These are phyloP conservation scores for Phytophthora pini DNA, from an alignment of 352 stramenopile species.

Conservation along the genomic window DNA sequence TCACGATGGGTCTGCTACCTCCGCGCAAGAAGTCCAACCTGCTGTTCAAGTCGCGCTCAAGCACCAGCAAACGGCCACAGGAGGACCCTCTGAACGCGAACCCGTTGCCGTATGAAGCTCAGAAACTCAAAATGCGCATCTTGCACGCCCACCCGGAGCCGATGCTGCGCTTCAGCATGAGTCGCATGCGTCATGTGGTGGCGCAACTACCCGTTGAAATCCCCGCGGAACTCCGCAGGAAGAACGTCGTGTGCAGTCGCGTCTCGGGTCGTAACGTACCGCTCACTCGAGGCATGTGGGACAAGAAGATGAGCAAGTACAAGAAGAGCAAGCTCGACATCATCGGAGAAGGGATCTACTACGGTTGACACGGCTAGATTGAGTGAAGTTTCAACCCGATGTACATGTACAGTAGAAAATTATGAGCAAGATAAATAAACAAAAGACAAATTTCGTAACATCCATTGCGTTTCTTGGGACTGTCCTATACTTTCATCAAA, in stretches of 20 bases:
- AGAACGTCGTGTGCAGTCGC: constrained; percentile 39
- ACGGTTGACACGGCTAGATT: constrained; percentile 24
- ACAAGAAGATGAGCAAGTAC: constrained; percentile 57
- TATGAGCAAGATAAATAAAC: background rate
- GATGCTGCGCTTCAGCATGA: constrained; percentile 67
- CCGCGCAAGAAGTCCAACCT: constrained; percentile 32
- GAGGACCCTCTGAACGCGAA: constrained; percentile 10
- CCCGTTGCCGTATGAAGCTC: constrained; percentile 47
- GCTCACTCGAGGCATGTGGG: constrained; percentile 68
- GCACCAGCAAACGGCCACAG: constrained; percentile 10
- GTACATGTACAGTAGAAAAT: constrained; percentile 18
- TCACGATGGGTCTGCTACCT: constrained; percentile 28
- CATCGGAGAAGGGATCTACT: constrained; percentile 53
- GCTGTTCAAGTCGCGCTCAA: constrained; percentile 24
- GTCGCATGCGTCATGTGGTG: constrained; percentile 62
- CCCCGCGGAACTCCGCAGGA: constrained; percentile 46
- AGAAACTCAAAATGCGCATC: constrained; percentile 69
- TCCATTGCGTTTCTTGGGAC: too few species aligned
- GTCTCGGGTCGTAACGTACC: constrained; percentile 65
- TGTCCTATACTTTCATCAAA: background rate
- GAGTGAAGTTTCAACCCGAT: background rate
- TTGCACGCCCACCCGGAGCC: constrained; percentile 49
- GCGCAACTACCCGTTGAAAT: constrained; percentile 56
- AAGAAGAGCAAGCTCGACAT: constrained; percentile 49
- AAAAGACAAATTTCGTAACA: background rate